These are phyloP conservation scores for Salix koriyanagi DNA, from an alignment of 345 rosid genomes.

Conservation along the genomic window DNA sequence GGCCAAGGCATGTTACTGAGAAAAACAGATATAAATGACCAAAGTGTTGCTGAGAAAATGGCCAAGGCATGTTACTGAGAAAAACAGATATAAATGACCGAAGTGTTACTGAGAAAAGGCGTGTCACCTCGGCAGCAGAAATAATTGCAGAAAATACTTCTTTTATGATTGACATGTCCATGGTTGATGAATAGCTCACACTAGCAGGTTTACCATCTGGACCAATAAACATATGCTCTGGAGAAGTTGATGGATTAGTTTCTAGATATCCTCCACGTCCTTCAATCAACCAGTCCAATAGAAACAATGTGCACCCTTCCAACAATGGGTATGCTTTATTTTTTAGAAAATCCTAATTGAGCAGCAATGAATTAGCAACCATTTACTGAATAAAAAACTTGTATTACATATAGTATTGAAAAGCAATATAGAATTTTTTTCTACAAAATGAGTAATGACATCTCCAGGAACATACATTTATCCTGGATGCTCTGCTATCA, in stretches of 20 bases:
- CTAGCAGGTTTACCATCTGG: constrained; percentile 77
- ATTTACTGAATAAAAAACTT: background rate
- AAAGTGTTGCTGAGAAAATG: background rate
- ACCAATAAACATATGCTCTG: constrained; percentile 75
- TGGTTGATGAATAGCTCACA: constrained; percentile 93
- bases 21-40: constrained; percentile 36
- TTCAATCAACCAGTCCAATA: constrained; percentile 89
- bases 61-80: background rate
- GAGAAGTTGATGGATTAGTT: constrained; percentile 96
- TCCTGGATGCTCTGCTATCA: background rate
- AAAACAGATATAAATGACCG: constrained; percentile 36
- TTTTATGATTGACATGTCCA: constrained; percentile 81
- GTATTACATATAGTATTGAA: background rate
- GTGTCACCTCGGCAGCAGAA: constrained; percentile 75
- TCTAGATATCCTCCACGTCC: constrained; percentile 69
- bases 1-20: background rate
- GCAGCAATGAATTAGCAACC: background rate
- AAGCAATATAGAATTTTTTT: background rate
- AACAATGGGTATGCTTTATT: constrained; percentile 73
- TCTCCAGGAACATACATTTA: background rate
- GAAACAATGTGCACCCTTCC: constrained; percentile 74
- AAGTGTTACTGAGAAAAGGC: background rate
- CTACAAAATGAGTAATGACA: background rate
- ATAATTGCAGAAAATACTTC: constrained; percentile 69
- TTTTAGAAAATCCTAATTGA: constrained; percentile 66